These are phyloP conservation scores for Arabidopsis lyrata DNA, from an alignment of 441 rosid species.

Conservation along the genomic window DNA sequence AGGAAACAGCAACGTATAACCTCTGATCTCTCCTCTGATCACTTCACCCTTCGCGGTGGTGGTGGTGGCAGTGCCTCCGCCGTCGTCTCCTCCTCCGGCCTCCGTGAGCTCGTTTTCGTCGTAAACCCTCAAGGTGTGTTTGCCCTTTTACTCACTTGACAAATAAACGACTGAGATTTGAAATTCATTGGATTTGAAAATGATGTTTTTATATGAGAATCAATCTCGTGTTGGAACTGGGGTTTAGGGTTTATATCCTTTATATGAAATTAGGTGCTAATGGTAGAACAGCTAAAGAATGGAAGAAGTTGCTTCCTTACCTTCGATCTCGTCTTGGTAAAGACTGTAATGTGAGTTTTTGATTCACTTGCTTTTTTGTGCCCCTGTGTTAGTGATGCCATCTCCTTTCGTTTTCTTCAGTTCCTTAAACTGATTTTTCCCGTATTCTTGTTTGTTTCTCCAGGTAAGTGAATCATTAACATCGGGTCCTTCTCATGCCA, in stretches of 20 bases:
- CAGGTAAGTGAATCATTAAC: constrained; percentile 89
- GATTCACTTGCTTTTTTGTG: constrained; percentile 5
- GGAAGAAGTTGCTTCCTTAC: constrained; percentile 91
- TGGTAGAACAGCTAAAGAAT: constrained; percentile 89
- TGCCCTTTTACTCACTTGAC: constrained; percentile 16
- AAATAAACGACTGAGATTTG: constrained; percentile 17
- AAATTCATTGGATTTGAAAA: neutral
- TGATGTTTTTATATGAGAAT: constrained; percentile 23
- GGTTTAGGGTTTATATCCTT: neutral
- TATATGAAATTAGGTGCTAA: constrained; percentile 74
- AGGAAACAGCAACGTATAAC: constrained; percentile 46
- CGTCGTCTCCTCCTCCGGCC: constrained; percentile 54
- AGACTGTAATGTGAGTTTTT: constrained; percentile 76
- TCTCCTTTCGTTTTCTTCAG: neutral
- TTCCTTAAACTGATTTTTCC: neutral
- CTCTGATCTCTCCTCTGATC: constrained; percentile 54
- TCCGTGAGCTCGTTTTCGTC: constrained; percentile 91
- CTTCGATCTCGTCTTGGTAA: constrained; percentile 76
- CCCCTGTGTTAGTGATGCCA: constrained; percentile 10
- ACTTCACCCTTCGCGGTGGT: constrained; percentile 46
- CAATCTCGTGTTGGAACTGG: constrained; percentile 6
- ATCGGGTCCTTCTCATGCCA: constrained; percentile 94
- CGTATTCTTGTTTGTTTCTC: constrained; percentile 29
- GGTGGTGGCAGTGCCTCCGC: constrained; percentile 21
- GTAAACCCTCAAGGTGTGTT: constrained; percentile 86